These are phyloP conservation scores for Rhynchospora breviuscula DNA, from an alignment of 176 grass and related monocot genomes.

Conservation along the genomic window DNA sequence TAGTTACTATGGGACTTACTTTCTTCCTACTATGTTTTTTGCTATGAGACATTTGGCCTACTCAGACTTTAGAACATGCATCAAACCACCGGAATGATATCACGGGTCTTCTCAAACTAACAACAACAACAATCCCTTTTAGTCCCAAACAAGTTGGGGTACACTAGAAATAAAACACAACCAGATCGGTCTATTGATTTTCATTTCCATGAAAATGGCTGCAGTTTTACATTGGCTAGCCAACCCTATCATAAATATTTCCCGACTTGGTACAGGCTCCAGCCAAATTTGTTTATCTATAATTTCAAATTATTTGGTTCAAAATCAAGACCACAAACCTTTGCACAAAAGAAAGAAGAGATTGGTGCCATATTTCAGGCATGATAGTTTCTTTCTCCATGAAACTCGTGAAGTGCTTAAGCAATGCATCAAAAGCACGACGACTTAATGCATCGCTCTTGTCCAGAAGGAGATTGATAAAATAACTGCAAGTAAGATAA, in stretches of 20 bases:
- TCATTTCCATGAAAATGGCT: too few species aligned
- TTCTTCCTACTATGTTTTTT: too few species aligned
- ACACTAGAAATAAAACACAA: too few species aligned
- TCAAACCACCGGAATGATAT: neutral
- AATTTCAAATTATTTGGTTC: neutral
- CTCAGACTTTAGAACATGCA: too few species aligned
- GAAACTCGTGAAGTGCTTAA: slow-evolving; percentile 86
- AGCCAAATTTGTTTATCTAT: too few species aligned
- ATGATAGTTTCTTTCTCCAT: slow-evolving; percentile 57
- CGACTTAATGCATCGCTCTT: slow-evolving; percentile 96
- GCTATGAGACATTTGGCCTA: too few species aligned
- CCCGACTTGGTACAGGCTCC: too few species aligned
- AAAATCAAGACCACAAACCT: slow-evolving; percentile 38
- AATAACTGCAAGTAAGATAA: slow-evolving; percentile 58
- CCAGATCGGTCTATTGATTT: too few species aligned
- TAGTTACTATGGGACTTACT: too few species aligned
- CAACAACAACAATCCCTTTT: neutral
- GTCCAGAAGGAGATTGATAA: slow-evolving; percentile 90
- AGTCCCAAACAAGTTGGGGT: too few species aligned
- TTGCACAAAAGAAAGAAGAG: slow-evolving; percentile 88
- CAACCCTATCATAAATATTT: too few species aligned
- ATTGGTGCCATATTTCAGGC: slow-evolving; percentile 98
- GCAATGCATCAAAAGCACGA: slow-evolving; percentile 64
- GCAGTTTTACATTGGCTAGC: too few species aligned
- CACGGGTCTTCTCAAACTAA: neutral